phyloP scores from a whole-genome alignment of 768 basidiomycete genomes.

The Dioszegia aurantiaca region DNA sequence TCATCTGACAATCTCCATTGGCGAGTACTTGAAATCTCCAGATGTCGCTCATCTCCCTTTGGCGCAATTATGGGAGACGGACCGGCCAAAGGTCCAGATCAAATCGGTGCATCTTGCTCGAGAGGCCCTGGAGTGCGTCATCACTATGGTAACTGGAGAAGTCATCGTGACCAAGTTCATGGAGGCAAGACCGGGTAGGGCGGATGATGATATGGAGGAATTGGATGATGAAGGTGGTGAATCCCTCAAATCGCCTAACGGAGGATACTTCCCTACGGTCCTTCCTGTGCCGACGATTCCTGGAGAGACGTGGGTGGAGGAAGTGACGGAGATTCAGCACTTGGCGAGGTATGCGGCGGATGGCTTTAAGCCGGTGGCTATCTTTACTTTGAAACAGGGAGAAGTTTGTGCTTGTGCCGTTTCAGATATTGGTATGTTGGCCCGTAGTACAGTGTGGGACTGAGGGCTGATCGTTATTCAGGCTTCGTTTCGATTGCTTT shows the following conservation, averaged over 20 bases:
- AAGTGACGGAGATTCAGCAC: constrained; percentile 61
- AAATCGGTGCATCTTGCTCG: constrained; percentile 50
- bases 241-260: constrained; percentile 59
- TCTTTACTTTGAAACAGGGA: constrained; percentile 59
- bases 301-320: constrained; percentile 52
- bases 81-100: constrained; percentile 50
- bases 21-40: constrained; percentile 55
- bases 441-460: constrained; percentile 4
- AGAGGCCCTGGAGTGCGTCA: constrained; percentile 53
- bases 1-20: constrained; percentile 63
- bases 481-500: constrained; percentile 77
- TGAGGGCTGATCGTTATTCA: constrained; percentile 42
- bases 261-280: constrained; percentile 58
- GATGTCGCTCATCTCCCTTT: constrained; percentile 41
- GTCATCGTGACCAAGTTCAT: constrained; percentile 53
- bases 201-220: constrained; percentile 32
- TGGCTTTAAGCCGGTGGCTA: constrained; percentile 63
- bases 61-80: constrained; percentile 41
- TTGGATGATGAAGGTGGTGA: constrained; percentile 26
- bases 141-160: constrained; percentile 53
- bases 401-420: constrained; percentile 61
- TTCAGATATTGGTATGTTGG: constrained; percentile 67
- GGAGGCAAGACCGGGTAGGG: constrained; percentile 26
- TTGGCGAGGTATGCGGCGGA: constrained; percentile 53
- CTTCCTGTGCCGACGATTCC: constrained; percentile 33